phyloP scores from a whole-genome alignment of 176 grass and related monocot genomes.

The Poa pratensis region DNA sequence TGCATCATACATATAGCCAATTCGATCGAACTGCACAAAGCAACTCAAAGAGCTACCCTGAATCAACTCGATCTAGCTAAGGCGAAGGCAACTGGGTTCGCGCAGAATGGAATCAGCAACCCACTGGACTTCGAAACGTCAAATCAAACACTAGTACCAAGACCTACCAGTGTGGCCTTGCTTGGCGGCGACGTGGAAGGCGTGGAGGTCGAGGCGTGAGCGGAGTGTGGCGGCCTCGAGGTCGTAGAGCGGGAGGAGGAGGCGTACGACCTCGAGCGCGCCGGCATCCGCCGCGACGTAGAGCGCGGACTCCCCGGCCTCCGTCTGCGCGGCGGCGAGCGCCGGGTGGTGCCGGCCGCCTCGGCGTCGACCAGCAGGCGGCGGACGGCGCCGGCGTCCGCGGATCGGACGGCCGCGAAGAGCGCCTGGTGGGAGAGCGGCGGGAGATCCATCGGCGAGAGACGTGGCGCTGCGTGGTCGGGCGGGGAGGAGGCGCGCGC shows the following conservation, averaged over 20 bases:
- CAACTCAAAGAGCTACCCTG: background rate
- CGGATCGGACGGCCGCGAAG: conserved; percentile 81
- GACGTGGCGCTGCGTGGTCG: background rate
- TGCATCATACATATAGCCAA: background rate
- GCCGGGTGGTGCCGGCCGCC: conserved; percentile 32
- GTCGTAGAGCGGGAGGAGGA: conserved; percentile 80
- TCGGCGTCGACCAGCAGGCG: conserved; percentile 46
- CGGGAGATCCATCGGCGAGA: conserved; percentile 72
- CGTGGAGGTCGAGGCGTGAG: conserved; percentile 88
- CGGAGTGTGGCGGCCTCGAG: conserved; percentile 58
- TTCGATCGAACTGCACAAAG: background rate
- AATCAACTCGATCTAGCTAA: background rate
- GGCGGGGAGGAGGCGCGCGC: background rate
- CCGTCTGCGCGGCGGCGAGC: conserved; percentile 68
- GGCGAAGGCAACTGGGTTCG: background rate
- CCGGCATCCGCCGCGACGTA: conserved; percentile 87
- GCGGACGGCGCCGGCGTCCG: conserved; percentile 67
- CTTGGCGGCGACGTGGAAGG: conserved; percentile 96
- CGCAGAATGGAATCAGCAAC: background rate
- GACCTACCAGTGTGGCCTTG: conserved; percentile 69
- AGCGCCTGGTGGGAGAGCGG: conserved; percentile 78
- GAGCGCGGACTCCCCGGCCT: conserved; percentile 80
- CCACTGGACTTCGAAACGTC: background rate
- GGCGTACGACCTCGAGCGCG: conserved; percentile 67
- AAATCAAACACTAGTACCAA: background rate